Percentiles rank a stretch among this genome's conserved stretches.
These are phyloP conservation scores for Pseudogymnoascus sp. DNA, from an alignment of 2,329 filamentous ascomycete genomes.

Conservation along the genomic window DNA sequence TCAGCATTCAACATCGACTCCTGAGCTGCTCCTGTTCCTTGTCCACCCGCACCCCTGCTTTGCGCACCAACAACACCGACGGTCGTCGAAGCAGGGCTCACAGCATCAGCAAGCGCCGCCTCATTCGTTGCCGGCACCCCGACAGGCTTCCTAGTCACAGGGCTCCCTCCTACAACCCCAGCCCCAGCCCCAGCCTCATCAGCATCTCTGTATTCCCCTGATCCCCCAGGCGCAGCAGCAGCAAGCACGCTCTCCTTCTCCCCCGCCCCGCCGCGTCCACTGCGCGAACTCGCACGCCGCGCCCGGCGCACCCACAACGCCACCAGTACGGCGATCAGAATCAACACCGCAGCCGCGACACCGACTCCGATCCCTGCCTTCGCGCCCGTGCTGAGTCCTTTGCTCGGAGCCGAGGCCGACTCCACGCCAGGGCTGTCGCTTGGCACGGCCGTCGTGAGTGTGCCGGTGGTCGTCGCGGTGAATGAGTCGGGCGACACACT, in stretches of 20 bases:
- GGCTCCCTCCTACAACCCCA: background rate
- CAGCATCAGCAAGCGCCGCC: background rate
- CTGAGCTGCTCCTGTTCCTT: background rate
- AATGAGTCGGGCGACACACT: background rate
- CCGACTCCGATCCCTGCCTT: slow-evolving; percentile 2
- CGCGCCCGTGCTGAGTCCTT: background rate
- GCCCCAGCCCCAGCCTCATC: background rate
- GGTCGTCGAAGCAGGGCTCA: background rate
- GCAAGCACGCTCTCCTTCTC: background rate
- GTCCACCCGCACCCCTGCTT: background rate
- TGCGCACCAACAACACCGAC: background rate
- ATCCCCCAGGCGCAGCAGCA: background rate
- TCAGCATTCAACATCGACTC: background rate
- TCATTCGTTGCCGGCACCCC: background rate
- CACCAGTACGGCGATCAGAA: background rate
- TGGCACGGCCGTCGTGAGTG: background rate
- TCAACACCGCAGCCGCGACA: background rate
- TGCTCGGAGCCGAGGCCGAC: background rate
- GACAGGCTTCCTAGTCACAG: background rate
- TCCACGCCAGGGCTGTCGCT: background rate
- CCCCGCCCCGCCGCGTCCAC: background rate
- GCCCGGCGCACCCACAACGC: background rate
- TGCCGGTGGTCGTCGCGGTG: background rate
- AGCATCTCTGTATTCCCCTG: background rate
- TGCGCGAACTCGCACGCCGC: background rate